A percentile compares a stretch with the other conserved stretches of the same genome.
phyloP scores from a whole-genome alignment of 1,139 yeast species.

The Meyerozyma carpophila region DNA sequence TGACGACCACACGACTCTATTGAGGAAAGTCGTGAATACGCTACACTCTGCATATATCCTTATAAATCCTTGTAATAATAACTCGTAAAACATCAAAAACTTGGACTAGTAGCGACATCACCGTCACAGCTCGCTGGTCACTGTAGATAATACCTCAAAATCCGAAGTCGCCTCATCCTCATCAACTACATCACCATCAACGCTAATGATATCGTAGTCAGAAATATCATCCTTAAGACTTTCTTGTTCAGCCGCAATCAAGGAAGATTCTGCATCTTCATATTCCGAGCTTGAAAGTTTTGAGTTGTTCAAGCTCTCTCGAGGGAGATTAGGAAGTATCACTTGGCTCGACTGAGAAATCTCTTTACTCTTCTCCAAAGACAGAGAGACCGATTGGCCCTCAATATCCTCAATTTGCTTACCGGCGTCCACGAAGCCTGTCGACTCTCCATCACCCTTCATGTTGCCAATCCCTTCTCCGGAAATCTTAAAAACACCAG shows the following conservation, averaged over 20 bases:
- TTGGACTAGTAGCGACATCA: background rate
- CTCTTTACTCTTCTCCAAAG: background rate
- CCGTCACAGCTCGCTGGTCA: slow-evolving; percentile 7
- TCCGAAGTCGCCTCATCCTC: slow-evolving; percentile 19
- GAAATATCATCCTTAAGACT: slow-evolving; percentile 12
- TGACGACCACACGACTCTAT: background rate
- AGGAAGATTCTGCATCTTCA: slow-evolving; percentile 16
- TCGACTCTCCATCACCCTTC: background rate
- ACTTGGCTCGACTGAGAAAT: slow-evolving; percentile 20
- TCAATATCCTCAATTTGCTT: background rate
- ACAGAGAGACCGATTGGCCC: background rate
- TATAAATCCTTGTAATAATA: background rate
- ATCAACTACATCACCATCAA: slow-evolving; percentile 21
- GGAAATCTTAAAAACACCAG: slow-evolving; percentile 13
- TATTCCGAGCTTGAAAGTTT: slow-evolving; percentile 14
- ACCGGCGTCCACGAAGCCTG: background rate
- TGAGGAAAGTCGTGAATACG: background rate
- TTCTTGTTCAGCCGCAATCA: slow-evolving; percentile 1
- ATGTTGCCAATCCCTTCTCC: background rate
- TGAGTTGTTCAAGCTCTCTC: slow-evolving; percentile 15
- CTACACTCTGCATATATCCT: no score
- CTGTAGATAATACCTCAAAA: slow-evolving; percentile 35
- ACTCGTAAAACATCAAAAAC: slow-evolving; percentile 1
- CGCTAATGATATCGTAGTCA: slow-evolving; percentile 33
- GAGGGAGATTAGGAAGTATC: slow-evolving; percentile 32